Evolutionary conservation across 2,329 filamentous ascomycete species (phyloP).

Genomic region (Pleomassaria siparia): DNA sequence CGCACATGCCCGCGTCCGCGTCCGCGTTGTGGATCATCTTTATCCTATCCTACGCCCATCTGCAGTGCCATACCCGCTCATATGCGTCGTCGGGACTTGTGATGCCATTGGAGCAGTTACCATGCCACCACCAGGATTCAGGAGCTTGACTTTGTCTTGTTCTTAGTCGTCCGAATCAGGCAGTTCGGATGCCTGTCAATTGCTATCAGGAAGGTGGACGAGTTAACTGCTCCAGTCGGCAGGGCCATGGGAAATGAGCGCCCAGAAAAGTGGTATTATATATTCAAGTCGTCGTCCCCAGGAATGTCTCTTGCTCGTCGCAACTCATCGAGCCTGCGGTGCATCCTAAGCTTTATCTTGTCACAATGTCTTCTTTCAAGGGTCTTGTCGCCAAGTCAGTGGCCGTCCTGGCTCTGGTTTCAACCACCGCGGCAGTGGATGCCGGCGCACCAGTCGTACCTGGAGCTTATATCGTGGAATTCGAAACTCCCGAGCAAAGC

Average conservation of each 20-base stretch:
- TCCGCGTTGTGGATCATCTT: background rate
- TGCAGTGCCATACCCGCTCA: constrained; percentile 1
- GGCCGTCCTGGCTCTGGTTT: background rate
- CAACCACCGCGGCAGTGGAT: background rate
- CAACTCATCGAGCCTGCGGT: background rate
- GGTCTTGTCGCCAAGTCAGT: constrained; percentile 1
- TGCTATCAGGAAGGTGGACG: constrained; percentile 1
- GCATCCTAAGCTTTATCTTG: background rate
- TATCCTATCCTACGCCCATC: background rate
- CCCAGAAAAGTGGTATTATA: background rate
- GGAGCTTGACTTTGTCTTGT: background rate
- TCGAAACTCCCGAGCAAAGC: constrained; percentile 12
- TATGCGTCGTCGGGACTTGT: too few relatives aligned
- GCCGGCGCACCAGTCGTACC: constrained; percentile 1
- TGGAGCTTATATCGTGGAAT: constrained; percentile 21
- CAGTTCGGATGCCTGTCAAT: background rate
- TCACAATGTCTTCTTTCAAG: background rate
- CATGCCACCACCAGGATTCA: background rate
- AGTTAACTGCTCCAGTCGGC: background rate
- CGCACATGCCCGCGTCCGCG: too few relatives aligned
- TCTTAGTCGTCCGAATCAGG: background rate
- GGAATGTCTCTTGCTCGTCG: background rate
- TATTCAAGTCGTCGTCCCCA: background rate
- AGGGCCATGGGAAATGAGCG: constrained; percentile 1
- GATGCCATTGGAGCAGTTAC: background rate